phyloP scores from a whole-genome alignment of 805 yeast species.

The Torulaspora gathmanii region DNA sequence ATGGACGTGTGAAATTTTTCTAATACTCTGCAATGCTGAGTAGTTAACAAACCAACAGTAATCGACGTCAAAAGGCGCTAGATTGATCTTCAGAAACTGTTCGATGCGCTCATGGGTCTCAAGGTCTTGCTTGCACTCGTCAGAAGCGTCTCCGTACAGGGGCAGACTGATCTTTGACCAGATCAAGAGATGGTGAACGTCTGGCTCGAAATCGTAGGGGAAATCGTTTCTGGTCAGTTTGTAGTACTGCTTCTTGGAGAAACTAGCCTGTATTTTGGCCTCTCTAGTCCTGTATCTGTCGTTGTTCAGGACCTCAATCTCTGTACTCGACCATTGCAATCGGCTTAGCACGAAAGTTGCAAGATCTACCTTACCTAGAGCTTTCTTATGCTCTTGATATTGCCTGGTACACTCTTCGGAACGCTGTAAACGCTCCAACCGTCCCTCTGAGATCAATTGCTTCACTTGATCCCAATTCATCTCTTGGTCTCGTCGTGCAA shows the following conservation, averaged over 20 bases:
- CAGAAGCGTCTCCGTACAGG: constrained; percentile 41
- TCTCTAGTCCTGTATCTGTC: constrained; percentile 18
- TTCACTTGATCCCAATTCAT: constrained; percentile 46
- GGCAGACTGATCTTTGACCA: constrained; percentile 62
- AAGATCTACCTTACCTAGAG: constrained; percentile 41
- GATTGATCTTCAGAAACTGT: constrained; percentile 45
- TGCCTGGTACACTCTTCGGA: constrained; percentile 40
- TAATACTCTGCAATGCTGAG: constrained; percentile 64
- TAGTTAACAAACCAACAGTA: constrained; percentile 69
- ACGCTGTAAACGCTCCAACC: constrained; percentile 48
- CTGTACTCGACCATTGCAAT: constrained; percentile 46
- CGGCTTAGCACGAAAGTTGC: constrained; percentile 48
- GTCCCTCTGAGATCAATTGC: constrained; percentile 39
- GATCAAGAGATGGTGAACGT: constrained; percentile 53
- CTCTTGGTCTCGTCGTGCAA: neutral
- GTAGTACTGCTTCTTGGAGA: constrained; percentile 33
- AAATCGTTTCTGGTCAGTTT: constrained; percentile 52
- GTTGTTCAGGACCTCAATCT: constrained; percentile 22
- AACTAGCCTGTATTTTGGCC: constrained; percentile 23
- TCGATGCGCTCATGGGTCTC: constrained; percentile 44
- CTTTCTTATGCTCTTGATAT: constrained; percentile 45
- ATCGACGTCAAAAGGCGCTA: constrained; percentile 34
- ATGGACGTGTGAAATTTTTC: constrained; percentile 65
- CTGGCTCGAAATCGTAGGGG: constrained; percentile 56
- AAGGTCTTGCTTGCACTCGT: constrained; percentile 25